Evolutionary conservation across 345 rosid genomes (phyloP), one percentile per base, ranked within the genome.

Genomic region (Raphanus sativus): DNA sequence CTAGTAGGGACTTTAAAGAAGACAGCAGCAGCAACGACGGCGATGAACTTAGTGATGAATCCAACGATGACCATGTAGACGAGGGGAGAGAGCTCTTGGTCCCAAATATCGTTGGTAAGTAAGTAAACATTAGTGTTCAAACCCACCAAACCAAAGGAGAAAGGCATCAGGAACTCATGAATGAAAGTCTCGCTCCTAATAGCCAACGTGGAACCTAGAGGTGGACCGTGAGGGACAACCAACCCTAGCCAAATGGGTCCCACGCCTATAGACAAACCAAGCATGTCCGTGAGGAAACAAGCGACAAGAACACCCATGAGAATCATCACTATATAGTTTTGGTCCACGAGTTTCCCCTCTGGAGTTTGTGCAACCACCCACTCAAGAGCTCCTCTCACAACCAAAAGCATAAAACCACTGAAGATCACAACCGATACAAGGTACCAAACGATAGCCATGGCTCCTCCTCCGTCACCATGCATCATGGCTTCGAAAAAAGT

Each of bases 221-320:
- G 98, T 0, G 94, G 89, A 3, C 94, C 94, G 2, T 86, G 91
- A 3, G 94, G 98, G 0, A 85, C 85, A 8, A 84, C 52, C 8
- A 89, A 75, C 32, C 98, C 96, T 2, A 87, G 59, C 88, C 85
- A 89, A 12, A 87, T 29, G 2, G 93, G 87, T 30, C 98, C 96
- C 5, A 77, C 85, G 0, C 80, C 92, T 50, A 89, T 80, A 6
- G 86, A 83, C 13, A 90, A 17, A 21, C 96, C 98, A 3, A 92
- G 81, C 88, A 92, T 82, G 32, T 92, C 98, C 0, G 90, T 84
- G 1, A 90, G 8, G 65, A 92, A 92, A 4, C 85, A 85, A 79
- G 76, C 70, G 17, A 74, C 33, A 61, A 89, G 25, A 0, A 84
- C 96, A 68, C 84, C 85, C 52, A 85, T 4, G 21, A 90, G 78